Evolutionary conservation across 257 asterid species (phyloP).

Genomic region (Verbascum thapsus): DNA sequence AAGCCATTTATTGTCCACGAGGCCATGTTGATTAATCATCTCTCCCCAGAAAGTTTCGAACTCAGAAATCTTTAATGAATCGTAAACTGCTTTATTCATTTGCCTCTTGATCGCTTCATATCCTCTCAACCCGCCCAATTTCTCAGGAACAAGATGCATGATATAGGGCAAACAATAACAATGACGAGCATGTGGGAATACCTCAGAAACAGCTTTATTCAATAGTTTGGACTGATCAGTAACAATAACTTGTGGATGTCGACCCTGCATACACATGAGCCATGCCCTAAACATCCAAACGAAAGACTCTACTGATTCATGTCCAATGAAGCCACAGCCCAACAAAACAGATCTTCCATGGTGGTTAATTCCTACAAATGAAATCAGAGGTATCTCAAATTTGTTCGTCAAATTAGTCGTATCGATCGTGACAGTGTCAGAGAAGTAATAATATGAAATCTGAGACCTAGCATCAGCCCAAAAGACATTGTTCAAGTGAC

Average conservation of each 20-base stretch:
- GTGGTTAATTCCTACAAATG: slow-evolving; percentile 64
- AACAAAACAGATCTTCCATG: slow-evolving; percentile 57
- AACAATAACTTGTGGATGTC: slow-evolving; percentile 50
- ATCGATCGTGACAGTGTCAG: slow-evolving; percentile 53
- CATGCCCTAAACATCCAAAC: slow-evolving; percentile 59
- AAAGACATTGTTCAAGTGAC: slow-evolving; percentile 51
- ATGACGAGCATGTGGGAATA: slow-evolving; percentile 51
- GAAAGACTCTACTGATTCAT: slow-evolving; percentile 52
- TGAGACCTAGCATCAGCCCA: slow-evolving; percentile 71
- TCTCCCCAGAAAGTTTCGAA: slow-evolving; percentile 53
- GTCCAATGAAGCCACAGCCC: slow-evolving; percentile 70
- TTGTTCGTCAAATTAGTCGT: slow-evolving; percentile 56
- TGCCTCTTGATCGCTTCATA: slow-evolving; percentile 53
- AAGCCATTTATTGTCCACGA: slow-evolving; percentile 57
- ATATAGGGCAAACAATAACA: slow-evolving; percentile 49
- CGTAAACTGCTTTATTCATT: slow-evolving; percentile 49
- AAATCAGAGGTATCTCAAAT: slow-evolving; percentile 57
- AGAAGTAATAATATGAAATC: slow-evolving; percentile 48
- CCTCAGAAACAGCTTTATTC: slow-evolving; percentile 51
- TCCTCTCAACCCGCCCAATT: slow-evolving; percentile 62
- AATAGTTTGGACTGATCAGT: slow-evolving; percentile 54
- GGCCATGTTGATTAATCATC: slow-evolving; percentile 50
- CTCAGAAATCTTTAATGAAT: slow-evolving; percentile 56
- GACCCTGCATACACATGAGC: slow-evolving; percentile 54
- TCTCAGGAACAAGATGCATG: slow-evolving; percentile 61